Base-by-base conservation (phyloP, 208 protist species). In the Herpetomonas samuelpessoai region DNA sequence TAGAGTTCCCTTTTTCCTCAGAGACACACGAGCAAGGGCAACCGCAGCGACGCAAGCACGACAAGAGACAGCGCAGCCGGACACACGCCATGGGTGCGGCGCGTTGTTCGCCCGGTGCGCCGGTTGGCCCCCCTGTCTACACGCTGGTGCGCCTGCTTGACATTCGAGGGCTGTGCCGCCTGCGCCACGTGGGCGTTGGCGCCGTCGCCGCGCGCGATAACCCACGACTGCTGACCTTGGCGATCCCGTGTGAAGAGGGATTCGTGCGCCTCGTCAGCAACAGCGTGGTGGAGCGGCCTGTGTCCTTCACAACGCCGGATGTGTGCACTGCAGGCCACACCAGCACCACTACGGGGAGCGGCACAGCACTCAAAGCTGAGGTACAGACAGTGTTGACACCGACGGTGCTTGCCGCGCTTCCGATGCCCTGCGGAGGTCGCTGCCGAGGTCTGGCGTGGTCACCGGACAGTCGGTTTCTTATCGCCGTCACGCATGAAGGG, bases 381-480 rank as follows among this genome's bases (percentile, higher is more conserved):
- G 48, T 27, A 27, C 19, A 29, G 25, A 27, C 9, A 7, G 6
- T 4, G 24, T 53, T 18, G 19, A 41, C 16, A 29, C 30, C 51
- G 27, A 41, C 30, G 28, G 52, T 68, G 47, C 54, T 88, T 50
- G 77, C 74, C 39, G 82, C 68, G 44, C 58, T 88, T 27, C 63
- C 71, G 2, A 65, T 82, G 70, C 77, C 77, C 18, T 79, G 74
- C 54, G 81, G 77, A 38, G 81, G 81, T 10, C 68, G 65, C 52
- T 82, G 77, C 52, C 74, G 59, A 30, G 74, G 72, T 25, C 35
- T 88, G 16, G 71, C 74, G 18, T 84, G 77, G 81, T 84, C 81
- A 22, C 74, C 77, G 3, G 77, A 79, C 56, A 63, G 69, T 19
- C 73, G 77, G 44, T 73, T 79, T 38, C 70, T 88, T 27, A 68